Evolutionary conservation across 768 basidiomycete genomes (phyloP), one percentile per base, ranked within the genome.

Genomic region (Pleurotus ostreatus): DNA sequence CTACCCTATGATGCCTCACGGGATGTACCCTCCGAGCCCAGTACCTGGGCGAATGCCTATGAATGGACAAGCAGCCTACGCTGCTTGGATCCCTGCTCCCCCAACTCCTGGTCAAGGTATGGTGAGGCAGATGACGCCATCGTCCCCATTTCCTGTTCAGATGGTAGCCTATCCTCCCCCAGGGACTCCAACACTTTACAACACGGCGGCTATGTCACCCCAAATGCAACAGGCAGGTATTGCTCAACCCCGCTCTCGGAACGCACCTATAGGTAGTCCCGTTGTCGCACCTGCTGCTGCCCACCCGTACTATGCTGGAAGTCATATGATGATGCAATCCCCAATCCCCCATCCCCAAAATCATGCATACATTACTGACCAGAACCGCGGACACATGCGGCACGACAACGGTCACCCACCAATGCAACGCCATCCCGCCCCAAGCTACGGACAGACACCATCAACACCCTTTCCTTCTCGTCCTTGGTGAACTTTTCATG

Each of bases 201-300:
- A 34, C 30, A 34, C 30, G 30, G 68, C 72, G 25, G 71, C 74
- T n/a, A 75, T 76, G 37, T 74, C 74, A 43, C 63, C 72, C 23
- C 68, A 72, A 20, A 73, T 71, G 56, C 73, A 71, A 37, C 78
- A 74, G 57, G 73, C 67, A 54, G 71, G 67, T 37, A 67, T 68
- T 41, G 69, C 70, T 37, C 67, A 63, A 4, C 65, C 67, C 55
- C 79, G 83, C 49, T 78, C 78, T 18, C 83, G 82, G 22, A 77
- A 73, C 51, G 71, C 88, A 70, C 69, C 80, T 12, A 70, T 87
- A 67, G 80, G 90, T 70, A 90, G 88, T 65, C 89, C 89, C n/a
- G 80, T 79, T n/a, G 77, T 88, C 72, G 70, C 80, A 34, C 80
- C 80, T 66, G 78, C 82, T n/a, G 71, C 73, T 20, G 70, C 78